These are phyloP conservation scores for Herpomyces periplanetae DNA, from an alignment of 2,329 filamentous ascomycete genomes.

Conservation along the genomic window DNA sequence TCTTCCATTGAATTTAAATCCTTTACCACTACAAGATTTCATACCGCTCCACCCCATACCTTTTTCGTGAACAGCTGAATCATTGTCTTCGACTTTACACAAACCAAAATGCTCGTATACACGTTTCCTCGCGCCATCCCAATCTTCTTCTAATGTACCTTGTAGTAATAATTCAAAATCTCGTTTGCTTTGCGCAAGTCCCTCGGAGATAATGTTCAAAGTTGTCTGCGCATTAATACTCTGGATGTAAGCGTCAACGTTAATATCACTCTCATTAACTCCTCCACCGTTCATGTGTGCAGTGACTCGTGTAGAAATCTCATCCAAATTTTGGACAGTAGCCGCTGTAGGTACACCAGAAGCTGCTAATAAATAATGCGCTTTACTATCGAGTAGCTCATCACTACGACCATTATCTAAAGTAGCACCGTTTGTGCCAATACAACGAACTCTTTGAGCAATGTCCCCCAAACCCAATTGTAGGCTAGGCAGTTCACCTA, in stretches of 20 bases:
- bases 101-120: constrained; percentile 95
- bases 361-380: constrained; percentile 63
- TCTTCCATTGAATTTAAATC: constrained; percentile 13
- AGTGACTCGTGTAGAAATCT: constrained; percentile 20
- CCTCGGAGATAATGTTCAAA: constrained; percentile 57
- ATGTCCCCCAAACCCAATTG: constrained; percentile 77
- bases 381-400: constrained; percentile 11
- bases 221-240: constrained; percentile 68
- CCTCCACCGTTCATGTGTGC: constrained; percentile 5
- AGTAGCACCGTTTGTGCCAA: constrained; percentile 30
- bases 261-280: constrained; percentile 12
- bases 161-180: constrained; percentile 85
- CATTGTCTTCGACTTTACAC: constrained; percentile 8
- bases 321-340: constrained; percentile 49
- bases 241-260: constrained; percentile 30
- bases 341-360: constrained; percentile 64
- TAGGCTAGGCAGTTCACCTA: constrained; percentile 48
- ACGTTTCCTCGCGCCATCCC: constrained; percentile 62
- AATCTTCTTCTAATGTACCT: constrained; percentile 74
- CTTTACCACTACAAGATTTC: constrained; percentile 10
- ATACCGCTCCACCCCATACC: constrained; percentile 7
- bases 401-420: constrained; percentile 9
- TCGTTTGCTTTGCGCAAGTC: constrained; percentile 47
- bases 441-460: constrained; percentile 26
- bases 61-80: constrained; percentile 8